Base-by-base conservation (phyloP, 73 alveolate genomes). In the Breviolum minutum region DNA sequence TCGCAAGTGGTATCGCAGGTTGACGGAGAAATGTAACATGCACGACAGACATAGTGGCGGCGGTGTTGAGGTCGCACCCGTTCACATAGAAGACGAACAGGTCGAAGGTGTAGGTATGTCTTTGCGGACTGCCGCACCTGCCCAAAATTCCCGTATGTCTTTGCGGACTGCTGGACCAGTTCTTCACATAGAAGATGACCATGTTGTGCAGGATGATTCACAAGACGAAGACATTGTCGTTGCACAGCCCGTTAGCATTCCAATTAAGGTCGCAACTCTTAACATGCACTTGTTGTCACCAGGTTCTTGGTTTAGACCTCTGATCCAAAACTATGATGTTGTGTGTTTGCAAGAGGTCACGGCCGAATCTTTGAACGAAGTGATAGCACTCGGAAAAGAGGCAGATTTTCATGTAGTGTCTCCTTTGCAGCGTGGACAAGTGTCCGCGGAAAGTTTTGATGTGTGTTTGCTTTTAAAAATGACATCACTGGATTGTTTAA, bases 291-390 rank as follows among this genome's bases (percentile, higher is more conserved):
- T 17, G 77, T 32, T 10, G 48, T 17, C 27, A 17, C n/a, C 83
- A 26, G 83, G 40, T 10, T n/a, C 48, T 10, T 17, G 40, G 83
- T 24, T 73, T 68, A 22, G 8, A 6, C 8, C 77, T 4, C 2
- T 68, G 77, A 14, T 73, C 16, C 48, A 26, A 26, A 32, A 73
- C 16, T 26, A 22, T 13, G n/a, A 19, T 32, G 83, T 73, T 10
- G 32, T 10, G 40, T 73, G 83, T 32, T 26, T 73, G 83, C 83
- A 73, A 60, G 83, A 73, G 83, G 83, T 73, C 48, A 73, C 83
- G 7, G 17, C 77, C n/a, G 17, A 14, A 2, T 68, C n/a, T 22
- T 68, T 68, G 77, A 40, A 40, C 54, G 54, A 40, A 3, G 54
- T 40, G 54, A 40, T 40, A 40, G 54, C 54, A 40, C 54, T 0